A percentile compares a stretch with the other conserved stretches of the same genome.
phyloP scores from a whole-genome alignment of 257 asterid genomes.

The Plantago major region DNA sequence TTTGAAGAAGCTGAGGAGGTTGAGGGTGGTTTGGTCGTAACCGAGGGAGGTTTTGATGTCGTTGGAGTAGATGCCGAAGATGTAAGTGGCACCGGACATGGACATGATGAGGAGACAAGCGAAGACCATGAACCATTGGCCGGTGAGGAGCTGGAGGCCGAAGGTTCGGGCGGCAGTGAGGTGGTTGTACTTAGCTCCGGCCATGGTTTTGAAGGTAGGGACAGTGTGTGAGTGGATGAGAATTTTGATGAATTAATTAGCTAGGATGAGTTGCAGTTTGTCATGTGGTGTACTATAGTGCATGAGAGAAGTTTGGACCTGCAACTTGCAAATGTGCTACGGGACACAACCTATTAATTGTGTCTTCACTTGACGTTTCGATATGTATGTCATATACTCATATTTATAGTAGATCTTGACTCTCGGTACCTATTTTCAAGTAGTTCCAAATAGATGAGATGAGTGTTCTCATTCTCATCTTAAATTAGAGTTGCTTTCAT shows the following conservation, averaged over 20 bases:
- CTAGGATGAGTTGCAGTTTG: too few relatives aligned
- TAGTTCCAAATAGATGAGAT: too few relatives aligned
- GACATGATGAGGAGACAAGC: constrained; percentile 53
- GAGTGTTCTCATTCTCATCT: too few relatives aligned
- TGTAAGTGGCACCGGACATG: constrained; percentile 58
- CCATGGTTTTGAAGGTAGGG: background rate
- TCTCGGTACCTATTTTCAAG: too few relatives aligned
- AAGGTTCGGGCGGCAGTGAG: constrained; percentile 14
- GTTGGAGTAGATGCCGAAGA: constrained; percentile 56
- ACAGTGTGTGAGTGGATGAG: background rate
- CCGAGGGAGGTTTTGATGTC: constrained; percentile 49
- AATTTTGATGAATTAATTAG: too few relatives aligned
- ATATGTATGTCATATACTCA: background rate
- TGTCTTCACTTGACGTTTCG: background rate
- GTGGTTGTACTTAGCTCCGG: background rate
- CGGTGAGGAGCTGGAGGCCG: constrained; percentile 26
- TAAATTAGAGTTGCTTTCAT: too few relatives aligned
- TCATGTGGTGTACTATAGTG: background rate
- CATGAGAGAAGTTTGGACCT: background rate
- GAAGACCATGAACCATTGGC: constrained; percentile 66
- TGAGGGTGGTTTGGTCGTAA: constrained; percentile 57
- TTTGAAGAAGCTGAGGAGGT: constrained; percentile 52
- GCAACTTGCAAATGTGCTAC: background rate
- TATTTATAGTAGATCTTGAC: too few relatives aligned
- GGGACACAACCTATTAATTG: background rate